Evolutionary conservation across 2,329 filamentous ascomycete genomes (phyloP).

Genomic region (Xylariaceae sp.): DNA sequence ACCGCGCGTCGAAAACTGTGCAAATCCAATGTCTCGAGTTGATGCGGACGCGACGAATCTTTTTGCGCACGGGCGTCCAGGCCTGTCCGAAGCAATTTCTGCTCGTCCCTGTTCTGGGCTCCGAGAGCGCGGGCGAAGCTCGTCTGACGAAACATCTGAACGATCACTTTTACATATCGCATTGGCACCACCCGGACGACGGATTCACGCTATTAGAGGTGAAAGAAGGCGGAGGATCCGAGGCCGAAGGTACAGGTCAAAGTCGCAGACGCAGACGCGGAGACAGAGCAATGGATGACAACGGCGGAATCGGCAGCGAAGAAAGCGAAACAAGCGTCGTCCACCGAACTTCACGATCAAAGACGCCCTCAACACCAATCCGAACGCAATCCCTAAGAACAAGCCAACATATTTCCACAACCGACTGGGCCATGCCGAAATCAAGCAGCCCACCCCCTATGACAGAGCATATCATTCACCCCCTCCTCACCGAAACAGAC

Average conservation of each 20-base stretch:
- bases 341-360: slow-evolving; percentile 16
- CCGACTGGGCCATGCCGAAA: slow-evolving; percentile 12
- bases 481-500: slow-evolving; percentile 36
- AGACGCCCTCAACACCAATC: slow-evolving; percentile 11
- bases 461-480: slow-evolving; percentile 1
- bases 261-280: neutral
- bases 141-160: slow-evolving; percentile 59
- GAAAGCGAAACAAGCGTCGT: slow-evolving; percentile 40
- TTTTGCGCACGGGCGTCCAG: slow-evolving; percentile 68
- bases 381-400: slow-evolving; percentile 3
- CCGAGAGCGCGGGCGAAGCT: slow-evolving; percentile 36
- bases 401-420: slow-evolving; percentile 3
- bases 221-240: neutral
- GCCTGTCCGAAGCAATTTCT: slow-evolving; percentile 72
- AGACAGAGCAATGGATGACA: neutral
- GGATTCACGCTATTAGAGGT: slow-evolving; percentile 73
- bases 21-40: slow-evolving; percentile 79
- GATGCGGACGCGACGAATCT: slow-evolving; percentile 71
- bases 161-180: slow-evolving; percentile 82
- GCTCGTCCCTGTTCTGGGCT: slow-evolving; percentile 64
- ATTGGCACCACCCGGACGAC: slow-evolving; percentile 70
- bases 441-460: neutral
- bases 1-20: slow-evolving; percentile 65
- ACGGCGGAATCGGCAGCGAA: slow-evolving; percentile 9
- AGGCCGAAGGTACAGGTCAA: neutral